Conservation (phyloP, 306 rosid genomes). For the Styphnolobium japonicum region DNA sequence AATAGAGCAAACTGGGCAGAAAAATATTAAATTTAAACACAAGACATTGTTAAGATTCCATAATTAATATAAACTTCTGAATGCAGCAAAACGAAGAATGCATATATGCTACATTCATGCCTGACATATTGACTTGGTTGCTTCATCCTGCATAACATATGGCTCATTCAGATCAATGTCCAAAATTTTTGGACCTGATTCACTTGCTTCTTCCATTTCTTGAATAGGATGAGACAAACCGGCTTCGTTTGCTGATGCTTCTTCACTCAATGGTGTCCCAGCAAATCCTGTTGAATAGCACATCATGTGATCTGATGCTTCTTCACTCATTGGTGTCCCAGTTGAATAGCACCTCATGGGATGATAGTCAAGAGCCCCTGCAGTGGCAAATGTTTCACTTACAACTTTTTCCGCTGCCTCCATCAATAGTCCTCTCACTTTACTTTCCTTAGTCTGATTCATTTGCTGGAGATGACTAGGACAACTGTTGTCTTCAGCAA, state of each 20-base stretch:
- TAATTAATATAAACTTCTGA: not conserved
- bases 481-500: not conserved
- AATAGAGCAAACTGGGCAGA: not conserved
- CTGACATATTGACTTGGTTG: not conserved
- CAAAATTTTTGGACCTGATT: not conserved
- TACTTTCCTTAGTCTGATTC: not conserved
- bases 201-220: not conserved
- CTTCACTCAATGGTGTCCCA: too few species aligned
- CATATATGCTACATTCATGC: not conserved
- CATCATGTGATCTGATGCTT: too few species aligned
- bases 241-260: not conserved
- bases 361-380: not conserved
- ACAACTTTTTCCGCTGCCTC: not conserved
- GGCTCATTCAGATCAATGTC: constrained; percentile 19
- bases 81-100: not conserved
- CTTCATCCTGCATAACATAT: not conserved
- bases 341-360: not conserved
- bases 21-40: too few species aligned
- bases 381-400: not conserved
- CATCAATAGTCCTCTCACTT: not conserved
- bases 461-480: not conserved
- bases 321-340: not conserved
- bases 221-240: not conserved
- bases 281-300: too few species aligned
- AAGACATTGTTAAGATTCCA: not conserved